phyloP scores from a whole-genome alignment of 2,329 filamentous ascomycete genomes.

The Cercospora berteroae region DNA sequence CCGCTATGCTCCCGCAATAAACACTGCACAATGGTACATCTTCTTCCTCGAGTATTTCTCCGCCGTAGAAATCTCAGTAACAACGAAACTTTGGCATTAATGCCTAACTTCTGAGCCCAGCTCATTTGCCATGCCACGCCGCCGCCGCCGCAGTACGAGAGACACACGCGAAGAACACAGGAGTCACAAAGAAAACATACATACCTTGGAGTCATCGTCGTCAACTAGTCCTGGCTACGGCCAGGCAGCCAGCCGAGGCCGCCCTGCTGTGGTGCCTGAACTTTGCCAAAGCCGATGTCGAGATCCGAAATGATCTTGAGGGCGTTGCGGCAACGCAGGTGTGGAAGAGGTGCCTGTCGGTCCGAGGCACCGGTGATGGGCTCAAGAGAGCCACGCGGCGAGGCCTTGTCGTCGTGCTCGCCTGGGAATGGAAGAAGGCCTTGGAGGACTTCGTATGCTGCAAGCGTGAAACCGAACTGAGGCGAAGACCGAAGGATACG shows the following conservation, averaged over 20 bases:
- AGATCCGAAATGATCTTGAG: constrained; percentile 94
- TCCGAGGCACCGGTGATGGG: constrained; percentile 63
- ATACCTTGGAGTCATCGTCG: constrained; percentile 6
- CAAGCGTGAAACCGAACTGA: constrained; percentile 96
- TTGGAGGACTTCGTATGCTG: constrained; percentile 90
- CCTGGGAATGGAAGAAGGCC: constrained; percentile 76
- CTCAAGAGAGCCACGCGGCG: constrained; percentile 57
- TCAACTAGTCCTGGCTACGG: background rate
- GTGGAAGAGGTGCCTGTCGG: constrained; percentile 63
- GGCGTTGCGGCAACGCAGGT: constrained; percentile 78
- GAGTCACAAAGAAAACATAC: constrained; percentile 10
- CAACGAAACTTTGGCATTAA: background rate
- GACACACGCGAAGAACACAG: background rate
- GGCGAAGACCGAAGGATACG: constrained; percentile 93
- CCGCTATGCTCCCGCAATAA: background rate
- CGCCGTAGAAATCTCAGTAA: background rate
- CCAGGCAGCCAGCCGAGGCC: constrained; percentile 14
- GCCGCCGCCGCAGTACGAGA: constrained; percentile 6
- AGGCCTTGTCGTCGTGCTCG: constrained; percentile 49
- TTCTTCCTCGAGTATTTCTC: background rate
- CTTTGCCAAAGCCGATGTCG: constrained; percentile 85
- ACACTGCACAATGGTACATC: background rate
- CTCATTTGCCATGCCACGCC: constrained; percentile 1
- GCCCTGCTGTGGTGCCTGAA: constrained; percentile 46
- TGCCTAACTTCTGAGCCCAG: background rate